Evolutionary conservation across 768 basidiomycete genomes (phyloP).

Genomic region (Infundibulicybe gibba): DNA sequence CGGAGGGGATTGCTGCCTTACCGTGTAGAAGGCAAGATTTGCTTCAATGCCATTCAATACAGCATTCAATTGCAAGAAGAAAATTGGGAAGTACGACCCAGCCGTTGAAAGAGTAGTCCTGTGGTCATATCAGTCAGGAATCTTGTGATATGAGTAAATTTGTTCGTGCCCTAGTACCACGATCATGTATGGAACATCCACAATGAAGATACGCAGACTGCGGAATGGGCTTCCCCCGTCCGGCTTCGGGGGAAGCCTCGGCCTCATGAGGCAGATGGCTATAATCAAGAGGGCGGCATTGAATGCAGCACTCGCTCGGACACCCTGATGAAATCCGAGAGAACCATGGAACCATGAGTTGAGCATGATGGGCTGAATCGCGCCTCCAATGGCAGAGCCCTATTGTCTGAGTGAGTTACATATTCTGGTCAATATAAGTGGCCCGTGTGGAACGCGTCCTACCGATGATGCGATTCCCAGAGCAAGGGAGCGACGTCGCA

Average conservation of each 20-base stretch:
- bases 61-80: constrained; percentile 50
- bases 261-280: constrained; percentile 27
- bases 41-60: constrained; percentile 34
- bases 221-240: constrained; percentile 13
- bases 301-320: constrained; percentile 34
- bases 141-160: not conserved
- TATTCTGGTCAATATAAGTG: not conserved
- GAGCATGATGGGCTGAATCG: constrained; percentile 56
- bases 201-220: constrained; percentile 18
- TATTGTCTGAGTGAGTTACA: not conserved
- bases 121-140: constrained; percentile 8
- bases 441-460: not conserved
- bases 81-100: constrained; percentile 41
- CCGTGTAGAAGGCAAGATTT: constrained; percentile 47
- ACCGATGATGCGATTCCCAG: constrained; percentile 46
- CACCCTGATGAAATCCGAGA: constrained; percentile 35
- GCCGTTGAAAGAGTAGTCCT: constrained; percentile 15
- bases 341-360: constrained; percentile 38
- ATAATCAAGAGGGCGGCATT: constrained; percentile 28
- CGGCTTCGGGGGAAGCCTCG: constrained; percentile 29
- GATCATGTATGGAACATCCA: constrained; percentile 25
- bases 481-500: constrained; percentile 33
- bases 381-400: constrained; percentile 31
- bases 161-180: constrained; percentile 12
- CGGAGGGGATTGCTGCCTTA: constrained; percentile 14